Percentiles rank a stretch among this genome's conserved stretches.
Evolutionary conservation across 78 protist species (phyloP).

Genomic region (Dictyostelium discoideum): dicty_2.7 NC_007088.5:6602001-6602500

Average conservation of each 20-base stretch:
- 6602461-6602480: slow-evolving; percentile 88
- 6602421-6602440: slow-evolving; percentile 93
- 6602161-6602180: slow-evolving; percentile 85
- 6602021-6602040: slow-evolving; percentile 85
- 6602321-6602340: slow-evolving; percentile 94
- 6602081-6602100: slow-evolving; percentile 86
- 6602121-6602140: background rate
- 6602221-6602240: background rate
- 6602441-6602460: slow-evolving; percentile 87
- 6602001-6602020: slow-evolving; percentile 67
- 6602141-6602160: slow-evolving; percentile 44
- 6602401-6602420: slow-evolving; percentile 95
- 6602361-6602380: slow-evolving; percentile 43
- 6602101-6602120: slow-evolving; percentile 83
- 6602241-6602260: background rate
- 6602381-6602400: slow-evolving; percentile 80
- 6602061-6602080: background rate
- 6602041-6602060: slow-evolving; percentile 84
- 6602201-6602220: too few relatives aligned
- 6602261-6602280: slow-evolving; percentile 90
- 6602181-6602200: slow-evolving; percentile 68
- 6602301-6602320: slow-evolving; percentile 94
- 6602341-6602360: slow-evolving; percentile 89
- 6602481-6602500: slow-evolving; percentile 90
- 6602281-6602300: slow-evolving; percentile 94